phyloP scores from a whole-genome alignment of 306 rosid species.

The Lathyrus aphaca region DNA sequence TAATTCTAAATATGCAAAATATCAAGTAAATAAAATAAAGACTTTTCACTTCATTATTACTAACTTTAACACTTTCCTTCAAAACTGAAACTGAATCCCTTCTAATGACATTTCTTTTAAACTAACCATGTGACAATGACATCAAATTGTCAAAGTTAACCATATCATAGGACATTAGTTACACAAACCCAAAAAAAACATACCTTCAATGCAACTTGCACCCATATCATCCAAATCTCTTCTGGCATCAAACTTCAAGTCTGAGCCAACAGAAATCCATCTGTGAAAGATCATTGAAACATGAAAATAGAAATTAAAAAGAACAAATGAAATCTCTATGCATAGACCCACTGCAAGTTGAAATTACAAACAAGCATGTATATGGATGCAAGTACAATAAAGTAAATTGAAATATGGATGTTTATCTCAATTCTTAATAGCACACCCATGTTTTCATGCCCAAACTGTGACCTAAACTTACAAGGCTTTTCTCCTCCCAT shows the following conservation, averaged over 20 bases:
- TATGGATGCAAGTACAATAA: not conserved
- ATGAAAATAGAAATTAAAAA: slow-evolving; percentile 39
- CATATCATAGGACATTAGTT: slow-evolving; percentile 9
- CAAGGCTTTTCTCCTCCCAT: slow-evolving; percentile 81
- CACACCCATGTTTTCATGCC: slow-evolving; percentile 24
- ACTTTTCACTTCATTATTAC: not conserved
- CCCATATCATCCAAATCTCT: slow-evolving; percentile 94
- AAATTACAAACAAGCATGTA: not conserved
- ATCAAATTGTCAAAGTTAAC: slow-evolving; percentile 8
- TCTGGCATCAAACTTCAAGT: slow-evolving; percentile 93
- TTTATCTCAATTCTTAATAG: slow-evolving; percentile 18
- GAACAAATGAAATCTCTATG: slow-evolving; percentile 32
- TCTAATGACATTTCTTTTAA: not conserved
- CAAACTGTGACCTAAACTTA: slow-evolving; percentile 53
- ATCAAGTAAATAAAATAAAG: not conserved
- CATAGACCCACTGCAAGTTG: not conserved
- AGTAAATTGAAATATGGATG: not conserved
- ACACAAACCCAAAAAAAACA: slow-evolving; percentile 14
- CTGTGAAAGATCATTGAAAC: slow-evolving; percentile 57
- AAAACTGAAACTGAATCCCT: slow-evolving; percentile 5
- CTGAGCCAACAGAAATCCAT: slow-evolving; percentile 99
- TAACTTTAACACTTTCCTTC: slow-evolving; percentile 6
- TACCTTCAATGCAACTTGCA: slow-evolving; percentile 74
- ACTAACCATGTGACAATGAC: not conserved
- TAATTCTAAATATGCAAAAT: no score